Evolutionary conservation across 768 basidiomycete species (phyloP).

Genomic region (Ramaria rubella): DNA sequence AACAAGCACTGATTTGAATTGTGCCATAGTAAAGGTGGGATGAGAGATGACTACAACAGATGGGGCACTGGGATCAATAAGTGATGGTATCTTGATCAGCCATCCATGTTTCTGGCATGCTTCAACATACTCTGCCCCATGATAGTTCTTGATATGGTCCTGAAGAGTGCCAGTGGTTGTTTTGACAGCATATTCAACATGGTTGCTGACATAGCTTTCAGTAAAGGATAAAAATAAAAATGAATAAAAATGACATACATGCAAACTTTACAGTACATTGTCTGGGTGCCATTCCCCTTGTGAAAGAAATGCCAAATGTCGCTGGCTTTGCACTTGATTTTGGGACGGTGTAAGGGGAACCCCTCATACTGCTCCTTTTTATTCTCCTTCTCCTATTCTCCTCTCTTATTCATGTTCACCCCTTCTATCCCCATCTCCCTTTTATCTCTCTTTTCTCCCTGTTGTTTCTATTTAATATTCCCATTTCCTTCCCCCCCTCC

Average conservation of each 20-base stretch:
- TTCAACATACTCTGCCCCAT: not conserved
- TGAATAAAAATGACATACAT: not conserved
- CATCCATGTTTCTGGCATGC: slow-evolving; percentile 1
- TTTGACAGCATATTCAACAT: not conserved
- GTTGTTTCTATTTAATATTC: too few relatives aligned
- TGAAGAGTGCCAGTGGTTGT: not conserved
- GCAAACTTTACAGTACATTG: not conserved
- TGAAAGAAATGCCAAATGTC: slow-evolving; percentile 1
- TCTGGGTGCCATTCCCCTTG: not conserved
- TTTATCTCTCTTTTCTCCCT: too few relatives aligned
- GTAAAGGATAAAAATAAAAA: not conserved
- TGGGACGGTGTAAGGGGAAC: too few relatives aligned
- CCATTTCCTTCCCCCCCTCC: too few relatives aligned
- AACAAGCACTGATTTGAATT: not conserved
- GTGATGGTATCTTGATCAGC: not conserved
- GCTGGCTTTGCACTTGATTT: not conserved
- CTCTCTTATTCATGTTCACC: too few relatives aligned
- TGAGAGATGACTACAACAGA: not conserved
- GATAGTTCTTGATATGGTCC: not conserved
- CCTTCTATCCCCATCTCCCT: too few relatives aligned
- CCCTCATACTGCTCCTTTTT: too few relatives aligned
- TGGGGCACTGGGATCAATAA: too few relatives aligned
- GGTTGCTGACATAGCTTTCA: not conserved
- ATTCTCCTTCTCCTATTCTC: too few relatives aligned
- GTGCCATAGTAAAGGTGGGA: not conserved